Conservation (phyloP, 768 basidiomycete species). For the Boletus bicolor region DNA sequence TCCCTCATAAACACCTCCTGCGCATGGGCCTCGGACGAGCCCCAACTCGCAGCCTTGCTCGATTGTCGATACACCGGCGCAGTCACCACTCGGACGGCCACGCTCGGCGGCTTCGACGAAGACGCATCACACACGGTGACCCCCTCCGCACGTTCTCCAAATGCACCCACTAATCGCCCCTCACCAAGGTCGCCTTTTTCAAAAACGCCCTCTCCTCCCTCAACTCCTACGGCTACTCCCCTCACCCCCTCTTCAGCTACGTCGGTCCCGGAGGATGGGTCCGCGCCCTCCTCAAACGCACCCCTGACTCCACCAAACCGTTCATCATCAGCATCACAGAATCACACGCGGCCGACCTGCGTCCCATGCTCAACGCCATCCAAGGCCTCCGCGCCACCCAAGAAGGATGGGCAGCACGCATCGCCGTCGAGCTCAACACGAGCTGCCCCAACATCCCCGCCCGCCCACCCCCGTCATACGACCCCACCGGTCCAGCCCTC, state of each 20-base stretch:
- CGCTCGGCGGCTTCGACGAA: slow-evolving; percentile 67
- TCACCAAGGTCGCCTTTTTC: slow-evolving; percentile 57
- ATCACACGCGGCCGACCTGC: slow-evolving; percentile 49
- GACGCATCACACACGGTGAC: slow-evolving; percentile 56
- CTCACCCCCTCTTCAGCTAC: slow-evolving; percentile 65
- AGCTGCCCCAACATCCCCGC: slow-evolving; percentile 77
- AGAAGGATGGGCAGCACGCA: slow-evolving; percentile 35
- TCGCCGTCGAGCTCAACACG: slow-evolving; percentile 81
- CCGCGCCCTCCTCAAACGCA: slow-evolving; percentile 38
- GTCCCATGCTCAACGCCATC: slow-evolving; percentile 55
- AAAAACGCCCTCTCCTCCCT: slow-evolving; percentile 53
- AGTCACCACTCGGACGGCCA: slow-evolving; percentile 78
- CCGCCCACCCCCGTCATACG: slow-evolving; percentile 65
- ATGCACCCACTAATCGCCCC: slow-evolving; percentile 2
- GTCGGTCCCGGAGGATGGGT: slow-evolving; percentile 51
- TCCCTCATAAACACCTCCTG: slow-evolving; percentile 77
- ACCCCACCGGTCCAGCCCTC: slow-evolving; percentile 41
- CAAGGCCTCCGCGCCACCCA: slow-evolving; percentile 49
- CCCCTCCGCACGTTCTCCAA: not conserved
- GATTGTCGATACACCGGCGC: slow-evolving; percentile 68
- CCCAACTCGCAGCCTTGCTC: slow-evolving; percentile 65
- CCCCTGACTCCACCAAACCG: slow-evolving; percentile 46
- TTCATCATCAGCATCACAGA: slow-evolving; percentile 80
- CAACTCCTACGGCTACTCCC: slow-evolving; percentile 89
- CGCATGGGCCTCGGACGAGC: slow-evolving; percentile 71